These are phyloP conservation scores for Rhodotorula babjevae DNA, from an alignment of 768 basidiomycete species.

Conservation along the genomic window DNA sequence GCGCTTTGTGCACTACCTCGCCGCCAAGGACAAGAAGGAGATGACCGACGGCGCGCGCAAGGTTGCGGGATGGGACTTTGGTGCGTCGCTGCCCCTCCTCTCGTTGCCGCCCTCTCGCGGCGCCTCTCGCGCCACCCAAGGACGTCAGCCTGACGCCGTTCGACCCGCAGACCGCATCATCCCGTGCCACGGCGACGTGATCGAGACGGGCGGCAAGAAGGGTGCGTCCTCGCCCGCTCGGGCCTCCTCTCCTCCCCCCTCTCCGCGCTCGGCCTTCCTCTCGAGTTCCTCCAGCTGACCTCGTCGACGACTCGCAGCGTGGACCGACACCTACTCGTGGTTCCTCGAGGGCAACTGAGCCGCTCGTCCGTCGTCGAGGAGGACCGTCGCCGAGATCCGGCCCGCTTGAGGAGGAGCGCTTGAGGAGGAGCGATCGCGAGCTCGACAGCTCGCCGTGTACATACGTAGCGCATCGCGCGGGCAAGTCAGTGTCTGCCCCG, in stretches of 20 bases:
- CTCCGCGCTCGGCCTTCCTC: background rate
- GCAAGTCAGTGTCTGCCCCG: too few species aligned
- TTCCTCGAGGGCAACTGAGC: slow-evolving; percentile 5
- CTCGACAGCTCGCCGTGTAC: too few species aligned
- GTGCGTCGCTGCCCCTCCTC: slow-evolving; percentile 27
- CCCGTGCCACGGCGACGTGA: slow-evolving; percentile 56
- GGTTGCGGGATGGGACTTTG: slow-evolving; percentile 69
- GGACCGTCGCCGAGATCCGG: background rate
- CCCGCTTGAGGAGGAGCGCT: background rate
- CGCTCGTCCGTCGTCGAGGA: background rate
- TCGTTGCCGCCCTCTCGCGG: background rate
- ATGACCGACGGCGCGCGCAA: slow-evolving; percentile 64
- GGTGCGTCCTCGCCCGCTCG: slow-evolving; percentile 43
- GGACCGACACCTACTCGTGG: slow-evolving; percentile 22
- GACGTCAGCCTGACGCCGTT: background rate
- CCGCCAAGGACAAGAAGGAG: slow-evolving; percentile 46
- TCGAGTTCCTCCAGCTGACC: too few species aligned
- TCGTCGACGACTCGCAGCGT: background rate
- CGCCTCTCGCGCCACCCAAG: too few species aligned
- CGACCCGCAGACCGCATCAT: slow-evolving; percentile 44
- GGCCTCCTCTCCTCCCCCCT: too few species aligned
- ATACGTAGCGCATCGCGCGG: too few species aligned
- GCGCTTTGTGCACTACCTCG: slow-evolving; percentile 36
- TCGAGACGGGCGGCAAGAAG: slow-evolving; percentile 59
- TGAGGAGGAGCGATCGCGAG: too few species aligned